Percentiles rank a stretch among this genome's conserved stretches.
Conservation (phyloP, 495 filamentous ascomycete genomes). For the Tuber borchii region DNA sequence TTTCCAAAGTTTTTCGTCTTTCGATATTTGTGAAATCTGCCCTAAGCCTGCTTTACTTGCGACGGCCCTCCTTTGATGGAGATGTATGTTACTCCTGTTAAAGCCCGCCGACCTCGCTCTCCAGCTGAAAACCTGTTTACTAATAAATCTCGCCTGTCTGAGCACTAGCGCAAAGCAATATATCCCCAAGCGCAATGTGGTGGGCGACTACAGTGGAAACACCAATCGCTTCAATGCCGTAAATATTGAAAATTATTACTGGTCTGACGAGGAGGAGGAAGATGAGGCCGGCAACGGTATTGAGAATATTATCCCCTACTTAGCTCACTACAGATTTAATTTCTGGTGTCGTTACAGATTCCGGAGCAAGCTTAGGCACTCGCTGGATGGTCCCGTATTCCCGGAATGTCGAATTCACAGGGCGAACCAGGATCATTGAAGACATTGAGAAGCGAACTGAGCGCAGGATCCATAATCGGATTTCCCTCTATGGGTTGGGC, state of each 20-base stretch:
- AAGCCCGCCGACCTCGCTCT: neutral
- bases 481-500: conserved; percentile 46
- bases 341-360: neutral
- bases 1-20: neutral
- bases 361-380: neutral
- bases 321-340: neutral
- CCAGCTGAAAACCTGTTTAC: neutral
- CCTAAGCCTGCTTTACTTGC: neutral
- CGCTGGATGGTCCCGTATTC: conserved; percentile 39
- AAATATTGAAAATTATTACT: neutral
- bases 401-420: conserved; percentile 45
- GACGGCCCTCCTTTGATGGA: neutral
- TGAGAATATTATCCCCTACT: neutral
- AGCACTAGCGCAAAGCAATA: neutral
- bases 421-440: conserved; percentile 43
- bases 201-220: neutral
- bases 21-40: neutral
- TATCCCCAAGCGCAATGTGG: neutral
- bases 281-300: neutral
- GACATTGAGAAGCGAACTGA: conserved; percentile 36
- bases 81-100: neutral
- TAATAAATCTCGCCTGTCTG: neutral
- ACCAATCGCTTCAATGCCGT: neutral
- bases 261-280: neutral
- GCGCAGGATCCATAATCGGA: conserved; percentile 24